Evolutionary conservation across 2,329 filamentous ascomycete species (phyloP).

Genomic region (Reticulascus tulasneorum): DNA sequence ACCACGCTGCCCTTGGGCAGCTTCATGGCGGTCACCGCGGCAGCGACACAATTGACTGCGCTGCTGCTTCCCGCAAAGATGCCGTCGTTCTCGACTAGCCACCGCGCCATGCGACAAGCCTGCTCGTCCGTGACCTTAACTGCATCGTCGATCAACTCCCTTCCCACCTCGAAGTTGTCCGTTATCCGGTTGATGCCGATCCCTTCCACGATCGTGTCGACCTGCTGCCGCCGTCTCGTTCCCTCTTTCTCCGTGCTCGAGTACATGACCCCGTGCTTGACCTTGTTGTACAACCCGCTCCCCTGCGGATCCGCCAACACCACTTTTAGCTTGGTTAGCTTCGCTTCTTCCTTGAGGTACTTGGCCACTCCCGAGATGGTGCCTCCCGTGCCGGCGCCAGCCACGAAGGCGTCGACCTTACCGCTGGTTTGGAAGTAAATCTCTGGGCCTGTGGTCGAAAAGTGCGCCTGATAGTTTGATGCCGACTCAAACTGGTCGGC

Average conservation of each 20-base stretch:
- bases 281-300: constrained; percentile 86
- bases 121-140: constrained; percentile 84
- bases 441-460: constrained; percentile 80
- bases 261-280: constrained; percentile 96
- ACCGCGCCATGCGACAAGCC: constrained; percentile 89
- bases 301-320: constrained; percentile 93
- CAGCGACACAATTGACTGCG: constrained; percentile 91
- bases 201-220: constrained; percentile 94
- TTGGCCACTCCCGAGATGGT: constrained; percentile 85
- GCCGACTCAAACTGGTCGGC: constrained; percentile 93
- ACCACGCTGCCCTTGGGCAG: constrained; percentile 61
- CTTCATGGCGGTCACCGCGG: constrained; percentile 62
- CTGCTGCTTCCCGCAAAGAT: constrained; percentile 93
- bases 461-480: constrained; percentile 86
- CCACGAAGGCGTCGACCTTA: constrained; percentile 78
- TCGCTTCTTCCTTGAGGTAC: constrained; percentile 68
- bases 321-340: constrained; percentile 59
- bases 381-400: constrained; percentile 90
- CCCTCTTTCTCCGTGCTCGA: constrained; percentile 84
- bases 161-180: constrained; percentile 82
- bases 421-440: constrained; percentile 76
- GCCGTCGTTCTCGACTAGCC: constrained; percentile 92
- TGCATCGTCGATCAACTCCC: constrained; percentile 84
- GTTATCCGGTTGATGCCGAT: constrained; percentile 96
- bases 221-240: constrained; percentile 81